Conservation (phyloP, 352 stramenopile genomes). For the Blastocystis sp. region DNA sequence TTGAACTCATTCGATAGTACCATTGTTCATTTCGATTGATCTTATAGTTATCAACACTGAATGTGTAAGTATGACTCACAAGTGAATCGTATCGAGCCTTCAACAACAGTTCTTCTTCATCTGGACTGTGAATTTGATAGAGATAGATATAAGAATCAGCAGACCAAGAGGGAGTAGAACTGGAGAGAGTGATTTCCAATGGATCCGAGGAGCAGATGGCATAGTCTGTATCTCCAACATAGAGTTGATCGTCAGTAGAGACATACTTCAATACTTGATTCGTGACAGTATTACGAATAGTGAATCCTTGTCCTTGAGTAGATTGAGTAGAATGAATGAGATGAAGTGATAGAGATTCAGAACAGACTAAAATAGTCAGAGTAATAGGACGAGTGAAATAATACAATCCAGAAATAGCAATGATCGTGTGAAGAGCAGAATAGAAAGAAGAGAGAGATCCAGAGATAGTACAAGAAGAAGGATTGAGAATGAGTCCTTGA, state of each 20-base stretch:
- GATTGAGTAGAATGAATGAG: not conserved
- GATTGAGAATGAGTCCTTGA: not conserved
- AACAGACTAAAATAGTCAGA: not conserved
- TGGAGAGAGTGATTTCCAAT: not conserved
- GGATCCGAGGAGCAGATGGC: not conserved
- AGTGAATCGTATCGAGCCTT: not conserved
- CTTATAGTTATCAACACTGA: too few relatives aligned
- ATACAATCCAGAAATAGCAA: not conserved
- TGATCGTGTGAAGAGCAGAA: not conserved
- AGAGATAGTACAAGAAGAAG: not conserved
- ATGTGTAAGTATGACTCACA: too few relatives aligned
- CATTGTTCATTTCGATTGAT: too few relatives aligned
- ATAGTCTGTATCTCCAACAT: not conserved
- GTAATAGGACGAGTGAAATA: not conserved
- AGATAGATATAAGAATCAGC: not conserved
- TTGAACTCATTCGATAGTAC: too few relatives aligned
- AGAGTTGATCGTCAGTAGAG: not conserved
- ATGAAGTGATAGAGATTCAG: not conserved
- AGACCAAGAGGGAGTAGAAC: not conserved
- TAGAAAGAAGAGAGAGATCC: not conserved
- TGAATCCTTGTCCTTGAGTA: not conserved
- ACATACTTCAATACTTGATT: not conserved
- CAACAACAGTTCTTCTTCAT: not conserved
- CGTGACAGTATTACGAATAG: not conserved
- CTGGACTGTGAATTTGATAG: not conserved